Percentiles rank a stretch among this genome's conserved stretches.
Conservation (phyloP, 352 stramenopile species). For the Globisporangium paroecandrum region DNA sequence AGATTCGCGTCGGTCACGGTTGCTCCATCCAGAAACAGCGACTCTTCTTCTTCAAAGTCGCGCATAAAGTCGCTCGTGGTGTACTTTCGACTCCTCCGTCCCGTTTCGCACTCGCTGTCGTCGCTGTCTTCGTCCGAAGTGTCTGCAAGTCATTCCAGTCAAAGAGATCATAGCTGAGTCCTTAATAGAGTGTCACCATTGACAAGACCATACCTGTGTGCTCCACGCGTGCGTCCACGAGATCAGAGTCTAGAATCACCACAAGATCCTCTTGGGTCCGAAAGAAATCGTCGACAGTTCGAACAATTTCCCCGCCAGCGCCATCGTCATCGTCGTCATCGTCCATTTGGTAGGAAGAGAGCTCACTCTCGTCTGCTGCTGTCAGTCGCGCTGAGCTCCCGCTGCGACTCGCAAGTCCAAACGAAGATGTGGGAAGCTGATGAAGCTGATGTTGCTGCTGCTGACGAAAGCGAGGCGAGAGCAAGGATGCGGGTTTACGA, state of each 20-base stretch:
- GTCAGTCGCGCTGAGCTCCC: slow-evolving; percentile 9
- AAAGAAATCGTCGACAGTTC: slow-evolving; percentile 69
- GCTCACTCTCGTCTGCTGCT: slow-evolving; percentile 1
- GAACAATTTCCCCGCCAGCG: slow-evolving; percentile 5
- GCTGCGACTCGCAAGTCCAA: background rate
- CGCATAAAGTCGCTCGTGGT: slow-evolving; percentile 75
- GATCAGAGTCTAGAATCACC: slow-evolving; percentile 20
- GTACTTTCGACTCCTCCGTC: slow-evolving; percentile 57
- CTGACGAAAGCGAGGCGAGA: slow-evolving; percentile 25
- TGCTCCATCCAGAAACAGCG: slow-evolving; percentile 28
- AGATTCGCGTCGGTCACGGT: slow-evolving; percentile 18
- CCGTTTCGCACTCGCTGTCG: slow-evolving; percentile 32
- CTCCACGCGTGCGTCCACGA: slow-evolving; percentile 16
- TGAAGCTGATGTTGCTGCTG: slow-evolving; percentile 14
- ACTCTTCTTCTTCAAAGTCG: slow-evolving; percentile 74
- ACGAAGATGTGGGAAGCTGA: background rate
- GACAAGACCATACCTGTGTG: slow-evolving; percentile 18
- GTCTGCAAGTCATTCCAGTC: background rate
- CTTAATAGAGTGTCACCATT: background rate
- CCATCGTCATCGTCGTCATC: slow-evolving; percentile 28
- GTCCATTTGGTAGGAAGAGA: slow-evolving; percentile 12
- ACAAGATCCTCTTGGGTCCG: slow-evolving; percentile 36
- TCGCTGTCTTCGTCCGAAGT: slow-evolving; percentile 47
- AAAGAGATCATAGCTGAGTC: background rate
- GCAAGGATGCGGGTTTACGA: slow-evolving; percentile 33